Conservation (phyloP, 2,329 filamentous ascomycete species). For the Colletotrichum cordylinicola region DNA sequence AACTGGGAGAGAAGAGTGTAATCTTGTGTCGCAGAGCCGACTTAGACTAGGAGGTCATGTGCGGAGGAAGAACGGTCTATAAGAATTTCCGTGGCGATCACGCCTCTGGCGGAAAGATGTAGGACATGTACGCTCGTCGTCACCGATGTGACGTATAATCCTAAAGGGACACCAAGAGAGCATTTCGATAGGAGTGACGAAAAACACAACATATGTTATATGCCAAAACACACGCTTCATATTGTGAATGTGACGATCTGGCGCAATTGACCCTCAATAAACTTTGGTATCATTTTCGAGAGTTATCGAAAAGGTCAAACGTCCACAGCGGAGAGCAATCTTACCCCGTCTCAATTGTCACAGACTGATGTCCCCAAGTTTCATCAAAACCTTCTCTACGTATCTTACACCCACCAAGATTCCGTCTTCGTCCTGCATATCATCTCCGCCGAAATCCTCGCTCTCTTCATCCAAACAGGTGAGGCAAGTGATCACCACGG, state of each 20-base stretch:
- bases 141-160: no score
- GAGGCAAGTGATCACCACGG: slow-evolving; percentile 37
- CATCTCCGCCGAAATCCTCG: slow-evolving; percentile 31
- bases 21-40: no score
- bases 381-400: slow-evolving; percentile 30
- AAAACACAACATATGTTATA: no score
- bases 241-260: rapidly evolving
- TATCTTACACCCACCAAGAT: slow-evolving; percentile 32
- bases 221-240: neutral
- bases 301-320: rapidly evolving
- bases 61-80: no score
- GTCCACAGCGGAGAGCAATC: rapidly evolving
- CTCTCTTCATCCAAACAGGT: slow-evolving; percentile 37
- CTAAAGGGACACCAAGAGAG: neutral
- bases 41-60: no score
- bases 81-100: no score
- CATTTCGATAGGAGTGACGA: no score
- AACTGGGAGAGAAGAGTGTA: no score
- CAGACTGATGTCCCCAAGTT: neutral
- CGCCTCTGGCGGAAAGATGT: no score
- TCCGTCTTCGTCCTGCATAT: slow-evolving; percentile 34
- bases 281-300: no score
- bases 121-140: no score
- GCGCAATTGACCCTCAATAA: neutral
- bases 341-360: neutral